Evolutionary conservation across 2,329 filamentous ascomycete genomes (phyloP).

Genomic region (Beauveria australis): DNA sequence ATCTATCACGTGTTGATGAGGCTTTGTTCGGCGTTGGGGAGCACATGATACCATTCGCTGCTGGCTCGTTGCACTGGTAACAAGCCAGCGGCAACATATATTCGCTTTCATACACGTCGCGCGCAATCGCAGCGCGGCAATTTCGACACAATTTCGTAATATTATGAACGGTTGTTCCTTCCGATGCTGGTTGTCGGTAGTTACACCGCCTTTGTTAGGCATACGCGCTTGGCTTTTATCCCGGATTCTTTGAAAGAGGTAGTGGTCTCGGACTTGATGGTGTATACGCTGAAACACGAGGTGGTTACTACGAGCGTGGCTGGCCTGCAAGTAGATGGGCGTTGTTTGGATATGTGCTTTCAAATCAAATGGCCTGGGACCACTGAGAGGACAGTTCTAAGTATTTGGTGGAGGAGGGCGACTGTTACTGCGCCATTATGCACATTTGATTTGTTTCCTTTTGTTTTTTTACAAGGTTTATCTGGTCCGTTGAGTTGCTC

Average conservation of each 20-base stretch:
- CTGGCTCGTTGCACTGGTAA: background rate
- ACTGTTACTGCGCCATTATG: background rate
- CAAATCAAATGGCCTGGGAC: background rate
- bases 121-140: background rate
- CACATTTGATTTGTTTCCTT: background rate
- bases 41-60: conserved; percentile 10
- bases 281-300: background rate
- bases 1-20: background rate
- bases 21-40: conserved; percentile 9
- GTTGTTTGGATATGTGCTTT: background rate
- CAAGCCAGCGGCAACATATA: background rate
- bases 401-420: background rate
- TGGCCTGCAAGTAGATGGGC: background rate
- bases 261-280: background rate
- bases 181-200: background rate
- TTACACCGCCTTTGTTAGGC: background rate
- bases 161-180: background rate
- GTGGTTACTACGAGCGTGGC: background rate
- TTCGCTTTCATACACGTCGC: conserved; percentile 5
- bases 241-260: background rate
- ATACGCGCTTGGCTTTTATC: background rate
- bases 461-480: background rate
- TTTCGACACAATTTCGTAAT: conserved; percentile 1
- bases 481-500: background rate
- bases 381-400: background rate